Evolutionary conservation across 2,329 filamentous ascomycete species (phyloP), one percentile per base, ranked within the genome.

Genomic region (Emericellopsis cladophorae): DNA sequence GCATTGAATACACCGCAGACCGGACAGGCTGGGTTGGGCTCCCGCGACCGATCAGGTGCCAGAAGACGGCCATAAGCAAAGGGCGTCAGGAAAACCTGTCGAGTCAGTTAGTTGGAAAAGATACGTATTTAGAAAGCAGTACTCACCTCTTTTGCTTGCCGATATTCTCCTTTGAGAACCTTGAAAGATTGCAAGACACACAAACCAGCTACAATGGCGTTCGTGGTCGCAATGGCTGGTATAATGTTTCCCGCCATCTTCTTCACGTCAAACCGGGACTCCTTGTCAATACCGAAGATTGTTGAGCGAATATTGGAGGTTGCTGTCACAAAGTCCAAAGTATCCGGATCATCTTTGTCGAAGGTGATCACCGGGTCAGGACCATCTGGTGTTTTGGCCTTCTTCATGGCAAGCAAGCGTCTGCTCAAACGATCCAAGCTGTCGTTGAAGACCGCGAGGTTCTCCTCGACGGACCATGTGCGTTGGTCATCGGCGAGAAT

Each of bases 181-280:
- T 95, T 96, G 68, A 93, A 92, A 0, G 89, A 81, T 58, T 96
- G 83, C 22, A 98, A 66, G 7, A 96, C 88, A 54, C 89, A 96
- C 9, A 98, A 72, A 11, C 87, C 84, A 14, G 92, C 92, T 2
- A 92, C 90, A 58, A 96, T 94, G 14, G 92, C 92, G 58, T 98
- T 98, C 0, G 92, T 96, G 0, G 92, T 98, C 5, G 92, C 92
- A 55, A 98, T 98, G 2, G 92, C 92, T 2, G 92, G 92, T 45
- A 98, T 98, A 52, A 98, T 98, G 57, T 98, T 98, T 41, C 92
- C 92, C 4, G 92, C 92, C 90, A 96, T 98, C 62, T 98, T 84
- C 65, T 98, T 98, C 53, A 92, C 89, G 55, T 96, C 89, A 54
- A 96, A 98, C 44, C 93, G 87, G 18, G 88, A 94, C 58, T 87